Base-by-base conservation (phyloP, 441 rosid genomes). In the Corymbia citriodora region DNA sequence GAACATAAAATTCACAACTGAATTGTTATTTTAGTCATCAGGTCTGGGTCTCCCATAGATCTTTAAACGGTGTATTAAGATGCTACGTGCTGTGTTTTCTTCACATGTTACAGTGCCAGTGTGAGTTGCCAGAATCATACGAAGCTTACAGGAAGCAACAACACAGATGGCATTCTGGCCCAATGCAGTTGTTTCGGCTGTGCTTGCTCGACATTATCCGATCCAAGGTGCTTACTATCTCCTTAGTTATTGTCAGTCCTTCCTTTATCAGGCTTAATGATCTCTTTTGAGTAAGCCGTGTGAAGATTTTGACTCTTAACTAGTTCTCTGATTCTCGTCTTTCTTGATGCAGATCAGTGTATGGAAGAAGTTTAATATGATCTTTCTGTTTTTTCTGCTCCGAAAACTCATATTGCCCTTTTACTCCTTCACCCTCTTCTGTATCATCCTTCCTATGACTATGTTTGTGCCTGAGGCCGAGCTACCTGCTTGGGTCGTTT, bases 141-240 rank as follows among this genome's bases (percentile, higher is more conserved):
- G 99, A 98, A 92, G 99, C 99, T 86, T 98, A 98, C 91, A 94
- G 98, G 90, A 98, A 98, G 92, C 99, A 98, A 82, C 99, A 98
- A 89, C 99, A 98, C 88, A 91, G 99, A 90, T 98, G 99, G 99
- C 99, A 98, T 92, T 98, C 99, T 31, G 99, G 99, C 87, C 99
- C 99, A 18, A 98, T 98, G 99, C 99, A 98, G 92, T 90, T 98
- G 92, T 98, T 98, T 90, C 97, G 99, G 87, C 96, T 98, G 68
- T 98, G 97, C 92, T 93, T 98, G 89, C 98, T 97, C 0, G 97
- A 92, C 89, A 90, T 98, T 74, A 93, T 98, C 87, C 91, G 91
- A 88, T 91, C 99, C 87, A 97, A 97, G 97, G 99, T 97, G 82
- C 29, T 40, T 68, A 70, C 54, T 74, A 87, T 48, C 55, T 50